Evolutionary conservation across 345 rosid genomes (phyloP).

Genomic region (Cardiospermum halicacabum): DNA sequence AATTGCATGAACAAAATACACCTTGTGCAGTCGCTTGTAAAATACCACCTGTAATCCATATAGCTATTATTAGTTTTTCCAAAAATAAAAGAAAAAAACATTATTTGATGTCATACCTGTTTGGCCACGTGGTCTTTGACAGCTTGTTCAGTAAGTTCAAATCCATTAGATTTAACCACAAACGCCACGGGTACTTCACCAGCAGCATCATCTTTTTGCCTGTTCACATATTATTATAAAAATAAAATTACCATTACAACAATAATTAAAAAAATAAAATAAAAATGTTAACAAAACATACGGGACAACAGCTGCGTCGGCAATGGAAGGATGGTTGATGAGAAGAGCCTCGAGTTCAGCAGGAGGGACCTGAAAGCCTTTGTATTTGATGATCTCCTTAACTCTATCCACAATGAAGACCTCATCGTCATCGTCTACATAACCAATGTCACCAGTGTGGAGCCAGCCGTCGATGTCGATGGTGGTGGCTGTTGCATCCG

Average conservation of each 20-base stretch:
- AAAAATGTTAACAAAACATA: conserved; percentile 28
- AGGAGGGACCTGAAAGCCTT: conserved; percentile 96
- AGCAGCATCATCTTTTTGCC: conserved; percentile 80
- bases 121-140: conserved; percentile 69
- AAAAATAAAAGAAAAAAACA: no score
- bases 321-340: conserved; percentile 56
- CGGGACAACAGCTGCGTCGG: conserved; percentile 94
- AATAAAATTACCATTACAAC: no score
- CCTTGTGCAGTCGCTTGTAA: conserved; percentile 79
- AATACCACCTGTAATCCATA: conserved; percentile 50
- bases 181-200: conserved; percentile 96
- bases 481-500: conserved; percentile 59
- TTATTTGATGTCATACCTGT: conserved; percentile 58
- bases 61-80: neutral
- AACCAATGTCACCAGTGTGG: conserved; percentile 90
- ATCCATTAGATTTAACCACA: conserved; percentile 63
- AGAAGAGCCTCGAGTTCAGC: conserved; percentile 92
- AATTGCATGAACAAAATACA: conserved; percentile 67
- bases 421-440: conserved; percentile 76
- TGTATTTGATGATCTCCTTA: conserved; percentile 88
- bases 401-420: conserved; percentile 79
- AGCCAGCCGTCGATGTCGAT: conserved; percentile 87
- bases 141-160: conserved; percentile 53
- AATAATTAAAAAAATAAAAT: neutral
- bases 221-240: conserved; percentile 3